Evolutionary conservation across 2,329 filamentous ascomycete species (phyloP), one percentile per base, ranked within the genome.

Genomic region (Penicillium digitatum): DNA sequence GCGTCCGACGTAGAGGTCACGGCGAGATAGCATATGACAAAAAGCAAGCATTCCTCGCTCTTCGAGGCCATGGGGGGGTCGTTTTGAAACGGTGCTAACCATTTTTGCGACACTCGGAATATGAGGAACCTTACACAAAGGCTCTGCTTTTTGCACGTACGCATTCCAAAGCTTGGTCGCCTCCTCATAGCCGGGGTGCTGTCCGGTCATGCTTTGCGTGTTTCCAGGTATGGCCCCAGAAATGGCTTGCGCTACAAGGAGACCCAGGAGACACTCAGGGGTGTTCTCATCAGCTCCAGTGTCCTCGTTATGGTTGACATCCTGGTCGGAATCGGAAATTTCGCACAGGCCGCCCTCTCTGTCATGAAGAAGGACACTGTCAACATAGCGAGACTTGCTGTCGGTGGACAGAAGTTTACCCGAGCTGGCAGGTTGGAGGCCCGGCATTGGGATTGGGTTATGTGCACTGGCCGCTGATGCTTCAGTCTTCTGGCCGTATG

Each of bases 131-230:
- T 91, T 92, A 61, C 84, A 83, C 43, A 90, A 69, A 0, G 88
- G 88, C 63, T 92, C 88, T 52, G 92, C 84, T 57, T 89, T 85
- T 46, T 89, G 84, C 6, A 90, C 74, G 61, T 87, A 91, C 9
- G 84, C 77, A 67, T 90, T 86, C 89, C 89, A 93, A 5, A 93
- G 78, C 48, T 81, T 80, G 64, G 89, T 85, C 26, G 88, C 82
- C 32, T 64, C 53, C 18, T 59, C 54, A 14, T 62, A 45, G 7
- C 48, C 54, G 4, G 69, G 70, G 40, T 72, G 68, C 63, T 61
- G 43, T 57, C 68, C 61, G 40, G 62, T 16, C 66, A 62, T 7
- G 64, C 62, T 52, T 62, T 55, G 43, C 12, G 47, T 47, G 20
- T 6, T 24, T 47, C 44, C 29, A 0, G 12, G 11, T n/a, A 32